Percentiles rank a stretch among this genome's conserved stretches.
Evolutionary conservation across 2,329 filamentous ascomycete species (phyloP).

Genomic region (Macroventuria anomochaeta): DNA sequence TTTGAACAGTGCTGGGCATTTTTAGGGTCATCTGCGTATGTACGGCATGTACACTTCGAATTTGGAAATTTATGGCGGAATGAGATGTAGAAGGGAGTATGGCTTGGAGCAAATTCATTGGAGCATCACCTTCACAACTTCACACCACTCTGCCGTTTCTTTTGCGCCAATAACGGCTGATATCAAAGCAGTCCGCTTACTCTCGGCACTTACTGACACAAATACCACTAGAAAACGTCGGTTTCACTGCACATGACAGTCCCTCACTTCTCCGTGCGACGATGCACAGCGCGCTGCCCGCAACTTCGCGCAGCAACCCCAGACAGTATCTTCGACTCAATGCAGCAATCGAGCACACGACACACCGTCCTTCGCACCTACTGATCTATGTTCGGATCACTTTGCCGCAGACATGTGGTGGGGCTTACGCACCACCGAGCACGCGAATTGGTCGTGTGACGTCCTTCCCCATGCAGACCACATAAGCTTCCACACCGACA

Average conservation of each 20-base stretch:
- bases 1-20: conserved; percentile 8
- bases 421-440: conserved; percentile 7
- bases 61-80: conserved; percentile 3
- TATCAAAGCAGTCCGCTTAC: neutral
- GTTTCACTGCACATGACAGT: too few species aligned
- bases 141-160: neutral
- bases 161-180: neutral
- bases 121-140: conserved; percentile 4
- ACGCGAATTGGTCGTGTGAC: conserved; percentile 16
- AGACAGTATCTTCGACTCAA: neutral
- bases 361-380: neutral
- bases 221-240: too few species aligned
- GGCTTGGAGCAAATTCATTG: conserved; percentile 8
- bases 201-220: neutral
- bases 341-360: conserved; percentile 14
- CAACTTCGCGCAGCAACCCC: neutral
- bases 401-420: conserved; percentile 3
- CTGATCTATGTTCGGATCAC: neutral
- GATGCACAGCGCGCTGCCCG: neutral
- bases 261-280: too few species aligned
- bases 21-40: conserved; percentile 4
- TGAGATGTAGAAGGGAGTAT: conserved; percentile 7
- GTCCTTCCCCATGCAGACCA: neutral
- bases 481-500: neutral
- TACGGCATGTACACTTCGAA: conserved; percentile 5